Evolutionary conservation across 768 basidiomycete genomes (phyloP).

Genomic region (Lyophyllum decastes): DNA sequence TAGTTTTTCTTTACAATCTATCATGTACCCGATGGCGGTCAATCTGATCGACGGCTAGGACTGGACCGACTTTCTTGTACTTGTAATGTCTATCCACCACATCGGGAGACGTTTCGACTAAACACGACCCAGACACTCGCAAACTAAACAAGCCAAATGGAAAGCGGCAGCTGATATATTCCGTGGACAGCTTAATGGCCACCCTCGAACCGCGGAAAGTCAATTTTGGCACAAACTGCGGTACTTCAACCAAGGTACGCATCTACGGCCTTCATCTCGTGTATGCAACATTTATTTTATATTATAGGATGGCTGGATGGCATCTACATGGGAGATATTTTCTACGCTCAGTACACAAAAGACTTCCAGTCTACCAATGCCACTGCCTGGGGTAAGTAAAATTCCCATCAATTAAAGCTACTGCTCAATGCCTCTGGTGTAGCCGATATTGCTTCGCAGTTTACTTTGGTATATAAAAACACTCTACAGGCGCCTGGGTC

Average conservation of each 20-base stretch:
- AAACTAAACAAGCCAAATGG: slow-evolving; percentile 37
- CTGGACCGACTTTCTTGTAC: slow-evolving; percentile 41
- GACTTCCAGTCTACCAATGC: slow-evolving; percentile 34
- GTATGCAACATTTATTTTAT: background rate
- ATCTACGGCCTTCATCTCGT: no score
- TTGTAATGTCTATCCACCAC: slow-evolving; percentile 26
- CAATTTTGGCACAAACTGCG: slow-evolving; percentile 49
- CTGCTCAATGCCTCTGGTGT: slow-evolving; percentile 5
- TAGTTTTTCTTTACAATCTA: background rate
- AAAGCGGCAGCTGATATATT: slow-evolving; percentile 42
- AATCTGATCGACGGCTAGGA: slow-evolving; percentile 21
- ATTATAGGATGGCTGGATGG: slow-evolving; percentile 46
- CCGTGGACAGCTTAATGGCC: slow-evolving; percentile 38
- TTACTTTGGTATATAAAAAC: slow-evolving; percentile 6
- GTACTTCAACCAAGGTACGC: slow-evolving; percentile 43
- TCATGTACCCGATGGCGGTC: background rate
- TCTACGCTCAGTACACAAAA: slow-evolving; percentile 42
- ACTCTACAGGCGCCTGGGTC: slow-evolving; percentile 8
- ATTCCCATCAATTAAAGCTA: slow-evolving; percentile 17
- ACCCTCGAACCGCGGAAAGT: slow-evolving; percentile 46
- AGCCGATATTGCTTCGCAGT: slow-evolving; percentile 16
- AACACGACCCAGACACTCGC: slow-evolving; percentile 24
- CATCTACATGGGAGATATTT: slow-evolving; percentile 48
- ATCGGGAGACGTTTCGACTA: slow-evolving; percentile 35
- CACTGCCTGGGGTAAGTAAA: slow-evolving; percentile 38